These are phyloP conservation scores for Begonia masoniana DNA, from an alignment of 306 rosid species.

Conservation along the genomic window DNA sequence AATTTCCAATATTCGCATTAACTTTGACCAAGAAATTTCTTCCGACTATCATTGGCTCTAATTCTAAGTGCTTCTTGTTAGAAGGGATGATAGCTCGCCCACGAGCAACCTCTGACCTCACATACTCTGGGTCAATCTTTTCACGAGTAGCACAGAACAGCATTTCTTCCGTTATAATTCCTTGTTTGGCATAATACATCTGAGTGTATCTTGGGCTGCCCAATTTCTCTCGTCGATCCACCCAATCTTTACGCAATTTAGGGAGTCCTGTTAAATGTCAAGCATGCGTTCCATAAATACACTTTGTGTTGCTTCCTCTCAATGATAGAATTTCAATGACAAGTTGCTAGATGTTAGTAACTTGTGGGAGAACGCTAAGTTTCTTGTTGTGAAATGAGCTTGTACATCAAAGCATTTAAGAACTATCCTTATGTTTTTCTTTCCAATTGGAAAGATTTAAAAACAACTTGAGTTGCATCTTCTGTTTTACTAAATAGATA, in stretches of 20 bases:
- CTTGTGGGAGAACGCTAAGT: too few species aligned
- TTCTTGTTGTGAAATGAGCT: too few species aligned
- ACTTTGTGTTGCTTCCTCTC: too few species aligned
- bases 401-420: too few species aligned
- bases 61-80: slow-evolving; percentile 89
- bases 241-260: slow-evolving; percentile 73
- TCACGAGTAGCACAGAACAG: slow-evolving; percentile 79
- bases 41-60: slow-evolving; percentile 95
- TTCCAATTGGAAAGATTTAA: too few species aligned
- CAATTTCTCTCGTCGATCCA: slow-evolving; percentile 61
- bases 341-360: too few species aligned
- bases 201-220: slow-evolving; percentile 85
- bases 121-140: slow-evolving; percentile 91
- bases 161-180: slow-evolving; percentile 96
- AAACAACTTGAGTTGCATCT: too few species aligned
- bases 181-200: slow-evolving; percentile 97
- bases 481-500: too few species aligned
- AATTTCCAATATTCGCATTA: slow-evolving; percentile 96
- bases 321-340: too few species aligned
- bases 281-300: neutral
- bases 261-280: slow-evolving; percentile 61
- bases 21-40: slow-evolving; percentile 95
- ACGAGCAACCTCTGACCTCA: slow-evolving; percentile 96
- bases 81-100: slow-evolving; percentile 99
- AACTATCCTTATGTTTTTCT: too few species aligned